phyloP scores from a whole-genome alignment of 139 green algal genomes.

The Asterochloris erici region DNA sequence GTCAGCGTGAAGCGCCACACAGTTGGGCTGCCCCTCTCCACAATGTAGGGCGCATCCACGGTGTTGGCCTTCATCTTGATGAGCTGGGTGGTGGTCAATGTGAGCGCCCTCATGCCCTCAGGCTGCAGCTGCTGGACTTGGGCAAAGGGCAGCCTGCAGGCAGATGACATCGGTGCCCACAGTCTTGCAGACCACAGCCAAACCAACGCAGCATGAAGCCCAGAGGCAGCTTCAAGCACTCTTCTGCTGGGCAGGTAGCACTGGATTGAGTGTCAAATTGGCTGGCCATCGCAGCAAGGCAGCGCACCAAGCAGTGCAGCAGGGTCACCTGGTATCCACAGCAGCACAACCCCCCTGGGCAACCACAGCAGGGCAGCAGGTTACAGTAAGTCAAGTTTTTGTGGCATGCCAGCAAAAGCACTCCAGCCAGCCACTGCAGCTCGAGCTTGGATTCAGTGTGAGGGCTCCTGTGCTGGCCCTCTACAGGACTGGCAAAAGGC shows the following conservation, averaged over 20 bases:
- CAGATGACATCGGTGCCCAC: background rate
- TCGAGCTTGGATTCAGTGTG: background rate
- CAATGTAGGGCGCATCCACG: slow-evolving; percentile 63
- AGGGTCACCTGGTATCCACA: too few relatives aligned
- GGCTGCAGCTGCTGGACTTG: slow-evolving; percentile 33
- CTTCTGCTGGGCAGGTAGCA: background rate
- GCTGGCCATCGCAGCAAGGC: too few relatives aligned
- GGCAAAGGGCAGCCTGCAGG: slow-evolving; percentile 41
- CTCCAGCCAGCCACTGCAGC: background rate
- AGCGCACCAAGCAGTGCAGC: too few relatives aligned
- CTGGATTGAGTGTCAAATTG: background rate
- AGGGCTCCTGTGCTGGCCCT: background rate
- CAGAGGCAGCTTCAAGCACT: background rate
- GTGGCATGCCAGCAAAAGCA: background rate
- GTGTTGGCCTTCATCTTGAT: slow-evolving; percentile 73
- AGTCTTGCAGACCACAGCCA: background rate
- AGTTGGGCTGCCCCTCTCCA: slow-evolving; percentile 26
- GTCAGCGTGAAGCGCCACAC: slow-evolving; percentile 64
- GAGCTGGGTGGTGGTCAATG: slow-evolving; percentile 25
- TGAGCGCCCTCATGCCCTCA: slow-evolving; percentile 10
- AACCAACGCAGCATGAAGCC: background rate
- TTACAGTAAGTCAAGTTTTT: too few relatives aligned
- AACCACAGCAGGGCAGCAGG: too few relatives aligned
- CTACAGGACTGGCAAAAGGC: background rate
- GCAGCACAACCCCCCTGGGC: too few relatives aligned